Base-by-base conservation (phyloP, 257 asterid species). In the Solanum sejunctum region DNA sequence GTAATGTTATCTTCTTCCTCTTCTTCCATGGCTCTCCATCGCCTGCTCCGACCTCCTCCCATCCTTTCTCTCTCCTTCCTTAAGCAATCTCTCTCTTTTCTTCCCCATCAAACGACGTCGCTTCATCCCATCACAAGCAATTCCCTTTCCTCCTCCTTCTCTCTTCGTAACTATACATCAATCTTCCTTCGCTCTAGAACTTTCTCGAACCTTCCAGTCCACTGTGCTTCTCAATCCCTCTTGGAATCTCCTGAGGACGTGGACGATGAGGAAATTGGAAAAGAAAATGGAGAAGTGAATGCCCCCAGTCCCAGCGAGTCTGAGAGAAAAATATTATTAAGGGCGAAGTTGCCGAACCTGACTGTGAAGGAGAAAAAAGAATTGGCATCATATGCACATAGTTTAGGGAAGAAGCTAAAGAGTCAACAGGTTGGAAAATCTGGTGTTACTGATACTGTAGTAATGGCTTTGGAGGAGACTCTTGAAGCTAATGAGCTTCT, bases 401-500 rank as follows among this genome's bases (percentile, higher is more conserved):
- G 99, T 82, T 87, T 96, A 85, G 98, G 98, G 87, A 94, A 93
- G 89, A 90, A 92, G 90, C 94, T 95, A 7, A 95, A 93, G 91
- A 90, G 95, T 23, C 98, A 95, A 90, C 99, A 95, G 83, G 92
- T 96, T 32, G 99, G 99, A 0, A 96, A 95, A 61, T 96, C 97
- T 1, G 98, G 98, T 5, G 96, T 96, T 73, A 94, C 98, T 28
- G 94, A 91, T 69, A 88, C 92, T 55, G 98, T 95, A 41, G 85
- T 94, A 41, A 85, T 84, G 86, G 98, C 99, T 23, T 86, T 96
- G 84, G 79, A 86, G 55, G 99, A 96, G 86, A 96, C 97, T n/a
- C 99, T 96, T 58, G 98, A 96, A 90, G 89, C 89, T 23, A 95
- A 93, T 71, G 99, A 97, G 91, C 97, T 97, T 85, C 93, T 95